Evolutionary conservation across 129 eudicot genomes (phyloP), one percentile per base, ranked within the genome.

Genomic region (Kitagawia praeruptora): DNA sequence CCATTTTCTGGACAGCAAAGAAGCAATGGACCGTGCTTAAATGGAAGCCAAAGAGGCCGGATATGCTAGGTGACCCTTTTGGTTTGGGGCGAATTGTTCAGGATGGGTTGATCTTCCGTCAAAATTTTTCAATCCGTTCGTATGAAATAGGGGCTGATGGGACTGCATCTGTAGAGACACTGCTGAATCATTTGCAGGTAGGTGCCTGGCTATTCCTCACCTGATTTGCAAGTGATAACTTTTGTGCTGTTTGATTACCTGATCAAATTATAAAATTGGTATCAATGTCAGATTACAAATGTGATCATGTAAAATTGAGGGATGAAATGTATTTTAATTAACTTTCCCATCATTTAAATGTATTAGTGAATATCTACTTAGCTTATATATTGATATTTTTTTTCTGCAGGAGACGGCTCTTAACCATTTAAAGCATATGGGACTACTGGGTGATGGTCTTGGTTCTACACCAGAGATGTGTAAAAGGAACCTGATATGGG

Each of bases 141-240:
- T 92, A 96, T 89, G 99, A 96, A 81, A 89, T 92, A 75, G 97
- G 97, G 42, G 95, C 95, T 64, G 97, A 95, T 89, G 86, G 87
- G 74, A 92, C 93, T 74, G 98, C 93, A 0, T 90, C 97, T 8
- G 83, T 95, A 77, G 95, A 95, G 72, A 95, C 99, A 6, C 27
- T 92, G 81, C 90, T 92, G 99, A 92, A 92, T 86, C 93, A 95
- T 92, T 83, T 95, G 61, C 98, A 95, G 96, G 98, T 95, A 82
- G 45, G n/a, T 4, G 12, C 8, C 16, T 6, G 23, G 23, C 39
- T 56, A 34, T 63, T n/a, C 70, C 71, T 40, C 7, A 49, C 37
- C 40, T 47, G 19, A 41, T 74, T 46, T 8, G 70, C 5, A 2
- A 5, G 5, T 63, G 37, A 63, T 37, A 63, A 63, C 5, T 9